Base-by-base conservation (phyloP, 345 rosid genomes). In the Theobroma cacao region DNA sequence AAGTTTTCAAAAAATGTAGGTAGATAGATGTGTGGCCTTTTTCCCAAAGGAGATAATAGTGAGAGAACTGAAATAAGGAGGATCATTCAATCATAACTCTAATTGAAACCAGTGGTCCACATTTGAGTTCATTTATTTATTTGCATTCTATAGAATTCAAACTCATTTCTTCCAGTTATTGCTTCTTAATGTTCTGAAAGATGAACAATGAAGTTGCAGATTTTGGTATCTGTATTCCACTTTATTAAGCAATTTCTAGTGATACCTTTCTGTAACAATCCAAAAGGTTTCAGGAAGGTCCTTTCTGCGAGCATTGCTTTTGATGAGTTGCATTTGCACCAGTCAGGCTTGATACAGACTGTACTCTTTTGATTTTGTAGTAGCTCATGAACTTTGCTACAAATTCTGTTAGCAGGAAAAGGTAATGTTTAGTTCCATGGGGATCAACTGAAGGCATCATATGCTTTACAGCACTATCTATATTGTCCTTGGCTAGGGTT, bases 371-470 rank as follows among this genome's bases (percentile, higher is more conserved):
- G 5, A 5, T 9, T 45, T 75, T 74, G 75, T 68, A 80, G 67
- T 31, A n/a, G 70, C 82, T 80, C 79, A 80, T 80, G 75, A 80
- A 80, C 75, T 14, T 74, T 20, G 79, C 75, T 59, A 58, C 52
- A 66, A 80, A 80, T 74, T 80, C 82, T 80, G 79, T 34, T 36
- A 55, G 31, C 26, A 22, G 26, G 68, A 77, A 48, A 36, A 65
- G 2, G 26, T 34, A 6, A 34, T 34, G 1, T 20, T 7, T 20
- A 65, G 17, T 18, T 64, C 36, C 69, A 18, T 17, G 45, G 26
- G 45, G 15, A 38, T 34, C 28, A 63, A 63, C 22, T 33, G 24
- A 33, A 5, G 43, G 68, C 43, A 33, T 63, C 3, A 33, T 17
- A 63, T 15, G 13, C 24, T 31, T 33, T 5, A 30, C 41, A 13